Percentiles rank a stretch among this genome's conserved stretches.
Evolutionary conservation across 345 rosid species (phyloP).

Genomic region (Luvunga scandens): DNA sequence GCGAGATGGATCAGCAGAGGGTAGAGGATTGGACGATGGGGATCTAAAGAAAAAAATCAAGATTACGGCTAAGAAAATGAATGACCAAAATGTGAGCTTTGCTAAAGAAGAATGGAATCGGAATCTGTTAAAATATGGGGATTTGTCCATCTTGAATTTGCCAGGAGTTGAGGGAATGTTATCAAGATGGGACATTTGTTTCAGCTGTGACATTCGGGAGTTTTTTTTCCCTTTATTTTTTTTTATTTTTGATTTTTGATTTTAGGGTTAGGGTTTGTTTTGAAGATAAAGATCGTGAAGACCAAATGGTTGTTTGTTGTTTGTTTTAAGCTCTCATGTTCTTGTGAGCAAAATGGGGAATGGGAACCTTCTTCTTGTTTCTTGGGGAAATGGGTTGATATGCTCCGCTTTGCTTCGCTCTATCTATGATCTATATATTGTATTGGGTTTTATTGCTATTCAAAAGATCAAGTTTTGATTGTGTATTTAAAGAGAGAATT

Average conservation of each 20-base stretch:
- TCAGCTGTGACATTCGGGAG: slow-evolving; percentile 27
- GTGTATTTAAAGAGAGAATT: neutral
- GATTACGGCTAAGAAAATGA: slow-evolving; percentile 69
- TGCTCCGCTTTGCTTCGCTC: neutral
- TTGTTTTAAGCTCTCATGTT: neutral
- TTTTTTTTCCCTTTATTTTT: neutral
- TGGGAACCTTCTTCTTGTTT: slow-evolving; percentile 50
- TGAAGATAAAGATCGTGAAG: neutral
- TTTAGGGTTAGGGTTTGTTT: slow-evolving; percentile 18
- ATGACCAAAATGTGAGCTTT: slow-evolving; percentile 82
- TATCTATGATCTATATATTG: neutral
- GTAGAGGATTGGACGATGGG: slow-evolving; percentile 52
- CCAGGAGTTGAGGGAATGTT: slow-evolving; percentile 85
- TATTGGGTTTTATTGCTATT: slow-evolving; percentile 23
- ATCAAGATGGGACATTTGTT: slow-evolving; percentile 81
- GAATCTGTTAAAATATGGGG: slow-evolving; percentile 49
- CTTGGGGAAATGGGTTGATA: slow-evolving; percentile 33
- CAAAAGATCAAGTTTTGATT: slow-evolving; percentile 25
- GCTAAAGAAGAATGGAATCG: slow-evolving; percentile 75
- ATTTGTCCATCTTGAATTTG: slow-evolving; percentile 95
- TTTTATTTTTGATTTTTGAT: neutral
- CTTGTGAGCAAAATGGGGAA: neutral
- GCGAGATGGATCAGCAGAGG: slow-evolving; percentile 79
- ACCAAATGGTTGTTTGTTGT: neutral
- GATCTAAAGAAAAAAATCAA: slow-evolving; percentile 82